Conservation (phyloP, 805 yeast species). For the Suhomyces canberraensis region DNA sequence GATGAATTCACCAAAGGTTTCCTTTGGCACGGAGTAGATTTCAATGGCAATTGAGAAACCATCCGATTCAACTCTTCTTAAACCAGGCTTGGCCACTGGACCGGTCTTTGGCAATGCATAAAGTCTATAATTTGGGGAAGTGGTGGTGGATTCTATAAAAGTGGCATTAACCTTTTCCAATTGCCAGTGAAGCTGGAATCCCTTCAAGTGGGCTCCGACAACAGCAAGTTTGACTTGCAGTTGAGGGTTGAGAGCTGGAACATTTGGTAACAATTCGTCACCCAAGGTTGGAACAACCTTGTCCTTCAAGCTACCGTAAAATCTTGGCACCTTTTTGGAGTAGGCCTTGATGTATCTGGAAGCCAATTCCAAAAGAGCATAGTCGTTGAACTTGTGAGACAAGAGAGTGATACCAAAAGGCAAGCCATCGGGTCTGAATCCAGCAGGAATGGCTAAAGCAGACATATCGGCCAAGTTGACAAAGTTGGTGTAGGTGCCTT, state of each 20-base stretch:
- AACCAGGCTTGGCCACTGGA: constrained; percentile 86
- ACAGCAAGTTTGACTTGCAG: constrained; percentile 73
- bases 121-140: constrained; percentile 68
- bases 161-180: constrained; percentile 78
- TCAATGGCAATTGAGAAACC: constrained; percentile 73
- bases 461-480: constrained; percentile 92
- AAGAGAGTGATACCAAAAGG: constrained; percentile 89
- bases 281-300: constrained; percentile 29
- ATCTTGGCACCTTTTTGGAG: constrained; percentile 46
- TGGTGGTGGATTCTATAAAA: constrained; percentile 60
- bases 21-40: constrained; percentile 77
- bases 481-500: constrained; percentile 98
- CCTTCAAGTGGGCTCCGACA: constrained; percentile 92
- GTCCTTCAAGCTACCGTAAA: constrained; percentile 51
- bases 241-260: constrained; percentile 44
- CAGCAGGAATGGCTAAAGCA: constrained; percentile 88
- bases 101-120: constrained; percentile 83
- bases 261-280: constrained; percentile 44
- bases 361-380: constrained; percentile 83
- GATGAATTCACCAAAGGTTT: constrained; percentile 77
- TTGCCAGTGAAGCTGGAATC: constrained; percentile 93
- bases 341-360: constrained; percentile 56
- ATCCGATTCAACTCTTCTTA: constrained; percentile 56
- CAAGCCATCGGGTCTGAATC: constrained; percentile 77
- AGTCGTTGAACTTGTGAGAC: constrained; percentile 80